Evolutionary conservation across 345 rosid species (phyloP).

Genomic region (Aethionema arabicum): DNA sequence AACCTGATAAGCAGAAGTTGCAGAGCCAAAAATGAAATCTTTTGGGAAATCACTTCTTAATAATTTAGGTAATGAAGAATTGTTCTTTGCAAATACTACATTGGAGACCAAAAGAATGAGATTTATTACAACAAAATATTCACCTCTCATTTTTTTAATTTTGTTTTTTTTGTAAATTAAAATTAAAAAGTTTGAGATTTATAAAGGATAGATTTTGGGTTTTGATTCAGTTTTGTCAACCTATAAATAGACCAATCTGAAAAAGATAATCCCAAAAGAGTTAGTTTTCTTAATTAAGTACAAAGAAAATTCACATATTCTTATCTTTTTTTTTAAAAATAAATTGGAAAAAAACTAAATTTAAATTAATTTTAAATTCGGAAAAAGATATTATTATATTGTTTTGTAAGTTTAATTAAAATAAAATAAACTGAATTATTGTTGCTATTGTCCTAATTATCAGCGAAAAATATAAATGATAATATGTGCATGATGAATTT

Average conservation of each 20-base stretch:
- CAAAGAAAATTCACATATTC: not conserved
- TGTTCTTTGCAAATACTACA: constrained; percentile 30
- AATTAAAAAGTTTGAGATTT: constrained; percentile 10
- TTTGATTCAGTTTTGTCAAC: not conserved
- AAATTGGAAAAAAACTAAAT: not conserved
- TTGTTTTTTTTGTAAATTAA: constrained; percentile 1
- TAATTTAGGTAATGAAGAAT: constrained; percentile 10
- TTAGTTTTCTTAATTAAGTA: not conserved
- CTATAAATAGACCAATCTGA: constrained; percentile 23
- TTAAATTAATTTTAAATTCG: not conserved
- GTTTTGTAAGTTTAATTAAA: constrained; percentile 20
- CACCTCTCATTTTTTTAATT: constrained; percentile 27
- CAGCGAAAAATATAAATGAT: too few species aligned
- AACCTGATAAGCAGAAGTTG: constrained; percentile 45
- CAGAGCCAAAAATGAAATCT: constrained; percentile 43
- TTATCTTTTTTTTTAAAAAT: constrained; percentile 19
- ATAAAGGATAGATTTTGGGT: constrained; percentile 6
- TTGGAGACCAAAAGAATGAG: constrained; percentile 21
- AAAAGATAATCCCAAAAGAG: not conserved
- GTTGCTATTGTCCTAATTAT: constrained; percentile 14
- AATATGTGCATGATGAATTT: too few species aligned
- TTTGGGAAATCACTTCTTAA: constrained; percentile 38
- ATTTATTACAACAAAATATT: constrained; percentile 17
- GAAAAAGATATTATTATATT: constrained; percentile 23
- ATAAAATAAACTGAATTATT: not conserved